Evolutionary conservation across 305 asterid genomes (phyloP).

Genomic region (Petunia hybrid): DNA sequence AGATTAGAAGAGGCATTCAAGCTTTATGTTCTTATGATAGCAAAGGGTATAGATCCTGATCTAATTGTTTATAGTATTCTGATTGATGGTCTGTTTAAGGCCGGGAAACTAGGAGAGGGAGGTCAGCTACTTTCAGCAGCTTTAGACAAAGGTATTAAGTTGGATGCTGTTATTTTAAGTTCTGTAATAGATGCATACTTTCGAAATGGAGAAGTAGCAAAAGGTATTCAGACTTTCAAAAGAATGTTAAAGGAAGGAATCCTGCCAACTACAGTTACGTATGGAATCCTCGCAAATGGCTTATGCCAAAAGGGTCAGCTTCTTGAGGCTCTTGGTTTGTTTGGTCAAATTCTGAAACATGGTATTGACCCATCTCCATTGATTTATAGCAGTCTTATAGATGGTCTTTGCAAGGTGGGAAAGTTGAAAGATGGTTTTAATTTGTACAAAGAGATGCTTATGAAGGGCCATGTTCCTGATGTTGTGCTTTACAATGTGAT

Average conservation of each 20-base stretch:
- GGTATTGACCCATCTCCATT: conserved; percentile 45
- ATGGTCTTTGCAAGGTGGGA: conserved; percentile 50
- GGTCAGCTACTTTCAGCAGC: conserved; percentile 44
- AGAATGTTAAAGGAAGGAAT: conserved; percentile 50
- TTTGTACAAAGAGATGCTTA: conserved; percentile 42
- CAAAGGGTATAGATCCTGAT: conserved; percentile 49
- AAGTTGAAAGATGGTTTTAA: conserved; percentile 41
- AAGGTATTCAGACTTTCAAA: conserved; percentile 40
- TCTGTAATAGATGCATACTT: conserved; percentile 47
- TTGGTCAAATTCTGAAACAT: conserved; percentile 43
- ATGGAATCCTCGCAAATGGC: conserved; percentile 49
- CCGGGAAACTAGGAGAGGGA: conserved; percentile 45
- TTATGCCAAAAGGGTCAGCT: conserved; percentile 44
- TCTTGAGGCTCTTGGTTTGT: conserved; percentile 48
- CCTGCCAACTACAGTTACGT: conserved; percentile 45
- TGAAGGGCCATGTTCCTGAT: conserved; percentile 45
- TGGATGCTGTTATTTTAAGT: conserved; percentile 49
- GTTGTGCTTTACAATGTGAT: conserved; percentile 38
- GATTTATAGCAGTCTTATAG: conserved; percentile 44
- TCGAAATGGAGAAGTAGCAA: conserved; percentile 41
- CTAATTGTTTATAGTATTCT: conserved; percentile 49
- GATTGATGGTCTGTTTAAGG: conserved; percentile 52
- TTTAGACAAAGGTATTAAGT: conserved; percentile 44
- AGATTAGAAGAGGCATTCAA: conserved; percentile 48
- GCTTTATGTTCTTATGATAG: conserved; percentile 45